These are phyloP conservation scores for Graphilbum ipis-grandicollis DNA, from an alignment of 2,329 filamentous ascomycete species.

Conservation along the genomic window DNA sequence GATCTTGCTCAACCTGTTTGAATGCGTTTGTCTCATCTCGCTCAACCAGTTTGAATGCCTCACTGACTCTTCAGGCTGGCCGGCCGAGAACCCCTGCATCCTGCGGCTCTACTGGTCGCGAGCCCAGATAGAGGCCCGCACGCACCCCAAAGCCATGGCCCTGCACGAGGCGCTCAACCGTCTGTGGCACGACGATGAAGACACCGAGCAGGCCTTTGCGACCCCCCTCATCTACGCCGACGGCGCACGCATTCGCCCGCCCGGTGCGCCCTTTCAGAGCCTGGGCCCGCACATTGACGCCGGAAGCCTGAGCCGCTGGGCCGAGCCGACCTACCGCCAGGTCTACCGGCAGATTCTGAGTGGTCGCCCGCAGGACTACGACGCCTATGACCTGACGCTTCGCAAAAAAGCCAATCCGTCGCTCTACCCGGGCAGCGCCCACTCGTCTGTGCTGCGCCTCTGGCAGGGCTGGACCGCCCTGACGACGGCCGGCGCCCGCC, in stretches of 20 bases:
- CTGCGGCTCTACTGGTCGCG: slow-evolving; percentile 20
- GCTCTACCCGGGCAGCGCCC: slow-evolving; percentile 17
- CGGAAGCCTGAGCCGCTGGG: slow-evolving; percentile 24
- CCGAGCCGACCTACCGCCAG: slow-evolving; percentile 18
- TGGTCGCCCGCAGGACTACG: slow-evolving; percentile 18
- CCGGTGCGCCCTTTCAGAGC: slow-evolving; percentile 19
- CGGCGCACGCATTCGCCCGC: slow-evolving; percentile 19
- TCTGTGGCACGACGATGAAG: slow-evolving; percentile 15
- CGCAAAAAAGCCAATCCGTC: slow-evolving; percentile 18
- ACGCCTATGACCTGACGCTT: slow-evolving; percentile 18
- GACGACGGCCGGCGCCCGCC: slow-evolving; percentile 15
- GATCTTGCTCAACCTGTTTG: too few species aligned
- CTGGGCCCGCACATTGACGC: slow-evolving; percentile 26
- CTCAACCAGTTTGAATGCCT: too few species aligned
- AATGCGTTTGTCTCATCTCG: too few species aligned
- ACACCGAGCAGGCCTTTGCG: slow-evolving; percentile 10
- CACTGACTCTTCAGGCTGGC: too few species aligned
- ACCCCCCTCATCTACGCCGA: slow-evolving; percentile 23
- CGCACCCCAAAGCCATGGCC: slow-evolving; percentile 18
- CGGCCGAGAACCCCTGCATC: slow-evolving; percentile 18
- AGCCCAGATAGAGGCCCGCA: slow-evolving; percentile 18
- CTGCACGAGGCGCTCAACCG: slow-evolving; percentile 19
- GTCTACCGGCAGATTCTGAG: slow-evolving; percentile 20
- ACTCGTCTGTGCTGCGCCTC: slow-evolving; percentile 20
- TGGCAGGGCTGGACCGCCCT: slow-evolving; percentile 26